Evolutionary conservation across 2,329 filamentous ascomycete species (phyloP).

Genomic region (Venturia effusa): DNA sequence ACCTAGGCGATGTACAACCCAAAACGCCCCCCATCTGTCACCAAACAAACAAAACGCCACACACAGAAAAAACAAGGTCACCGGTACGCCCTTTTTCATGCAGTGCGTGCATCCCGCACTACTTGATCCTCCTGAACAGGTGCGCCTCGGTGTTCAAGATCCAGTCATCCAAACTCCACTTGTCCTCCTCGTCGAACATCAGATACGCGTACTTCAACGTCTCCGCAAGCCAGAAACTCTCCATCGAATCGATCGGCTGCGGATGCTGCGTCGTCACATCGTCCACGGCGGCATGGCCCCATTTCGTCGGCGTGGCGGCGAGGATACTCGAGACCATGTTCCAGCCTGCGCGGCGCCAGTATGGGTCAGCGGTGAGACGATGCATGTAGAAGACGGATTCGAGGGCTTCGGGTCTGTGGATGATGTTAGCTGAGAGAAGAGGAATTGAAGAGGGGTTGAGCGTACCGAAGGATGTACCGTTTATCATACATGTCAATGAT

Average conservation of each 20-base stretch:
- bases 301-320: slow-evolving; percentile 47
- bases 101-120: too few relatives aligned
- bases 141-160: slow-evolving; percentile 35
- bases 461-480: slow-evolving; percentile 51
- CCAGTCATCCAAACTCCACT: slow-evolving; percentile 29
- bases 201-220: slow-evolving; percentile 32
- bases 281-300: slow-evolving; percentile 54
- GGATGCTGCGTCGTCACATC: slow-evolving; percentile 48
- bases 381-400: slow-evolving; percentile 74
- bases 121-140: slow-evolving; percentile 20
- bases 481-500: slow-evolving; percentile 45
- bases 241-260: slow-evolving; percentile 50
- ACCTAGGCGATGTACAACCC: too few relatives aligned
- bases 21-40: too few relatives aligned
- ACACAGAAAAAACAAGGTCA: too few relatives aligned
- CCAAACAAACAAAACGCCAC: too few relatives aligned
- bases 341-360: slow-evolving; percentile 61
- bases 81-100: too few relatives aligned
- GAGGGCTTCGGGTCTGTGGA: slow-evolving; percentile 56
- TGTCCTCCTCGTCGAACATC: slow-evolving; percentile 26
- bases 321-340: slow-evolving; percentile 59
- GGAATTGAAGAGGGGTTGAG: background rate
- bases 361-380: slow-evolving; percentile 55
- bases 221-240: slow-evolving; percentile 36
- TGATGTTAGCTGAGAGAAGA: background rate